Conservation (phyloP, 2,329 filamentous ascomycete species). For the Ceratocystiopsis brevicomis region DNA sequence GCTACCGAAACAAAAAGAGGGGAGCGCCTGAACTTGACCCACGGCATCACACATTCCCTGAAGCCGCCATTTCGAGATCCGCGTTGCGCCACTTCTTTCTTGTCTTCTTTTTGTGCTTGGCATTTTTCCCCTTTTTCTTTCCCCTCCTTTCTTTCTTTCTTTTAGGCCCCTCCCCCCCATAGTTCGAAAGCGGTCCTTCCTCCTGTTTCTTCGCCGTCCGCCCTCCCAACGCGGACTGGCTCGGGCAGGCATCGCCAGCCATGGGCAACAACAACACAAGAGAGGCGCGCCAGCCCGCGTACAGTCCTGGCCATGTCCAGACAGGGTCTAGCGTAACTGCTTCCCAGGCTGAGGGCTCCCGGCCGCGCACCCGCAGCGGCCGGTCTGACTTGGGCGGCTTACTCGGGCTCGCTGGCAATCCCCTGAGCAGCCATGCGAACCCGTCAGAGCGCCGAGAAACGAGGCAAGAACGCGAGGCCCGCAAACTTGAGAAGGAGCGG, state of each 20-base stretch:
- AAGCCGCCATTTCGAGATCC: background rate
- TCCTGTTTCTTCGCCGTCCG: background rate
- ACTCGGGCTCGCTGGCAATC: conserved; percentile 22
- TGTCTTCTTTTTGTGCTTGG: background rate
- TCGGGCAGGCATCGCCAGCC: background rate
- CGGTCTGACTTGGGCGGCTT: conserved; percentile 27
- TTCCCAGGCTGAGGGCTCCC: conserved; percentile 1
- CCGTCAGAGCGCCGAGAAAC: conserved; percentile 57
- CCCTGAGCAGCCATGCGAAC: conserved; percentile 20
- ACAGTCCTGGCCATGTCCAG: conserved; percentile 6
- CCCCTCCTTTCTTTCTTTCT: background rate
- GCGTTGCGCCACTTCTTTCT: background rate
- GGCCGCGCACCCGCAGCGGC: conserved; percentile 17
- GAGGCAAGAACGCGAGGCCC: conserved; percentile 74
- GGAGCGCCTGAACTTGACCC: background rate
- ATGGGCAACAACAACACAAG: conserved; percentile 20
- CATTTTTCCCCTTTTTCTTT: background rate
- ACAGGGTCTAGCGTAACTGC: conserved; percentile 2
- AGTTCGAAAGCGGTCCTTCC: background rate
- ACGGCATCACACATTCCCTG: background rate
- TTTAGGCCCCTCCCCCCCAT: background rate
- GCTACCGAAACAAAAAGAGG: background rate
- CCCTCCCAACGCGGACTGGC: background rate
- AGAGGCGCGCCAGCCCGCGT: conserved; percentile 14
- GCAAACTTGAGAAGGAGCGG: conserved; percentile 68